Base-by-base conservation (phyloP, 352 stramenopile genomes). In the Phytophthora palmivora region DNA sequence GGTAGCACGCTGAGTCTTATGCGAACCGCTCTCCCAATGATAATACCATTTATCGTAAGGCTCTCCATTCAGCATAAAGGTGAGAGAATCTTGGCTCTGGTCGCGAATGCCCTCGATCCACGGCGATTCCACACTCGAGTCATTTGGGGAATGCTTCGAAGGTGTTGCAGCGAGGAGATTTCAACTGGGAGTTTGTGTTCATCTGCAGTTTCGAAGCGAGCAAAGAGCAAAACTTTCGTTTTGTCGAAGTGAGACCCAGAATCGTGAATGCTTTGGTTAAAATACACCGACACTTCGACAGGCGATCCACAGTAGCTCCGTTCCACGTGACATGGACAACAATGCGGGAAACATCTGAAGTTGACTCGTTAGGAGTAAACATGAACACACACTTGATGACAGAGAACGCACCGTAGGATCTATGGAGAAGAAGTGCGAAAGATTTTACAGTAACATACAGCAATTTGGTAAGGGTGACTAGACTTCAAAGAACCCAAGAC, bases 221-320 rank as follows among this genome's bases (percentile, higher is more conserved):
- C 59, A 19, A 70, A 70, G 22, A 89, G 55, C 0, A 76, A 24
- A 33, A 84, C 30, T 21, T 66, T 61, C 43, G 34, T 33, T 3
- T 15, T 0, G 19, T 47, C 21, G 3, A 47, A 18, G 30, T 12
- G 41, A 19, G 15, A 5, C 19, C 15, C 8, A n/a, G 24, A 28
- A 28, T 19, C 34, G n/a, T 47, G 38, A 9, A 15, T 4, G n/a
- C 6, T 19, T 0, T 4, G 7, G 16, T 28, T 16, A 28, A 32
- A 32, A 18, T 6, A 6, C 19, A 47, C 41, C 1, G 14, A 16
- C 19, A 47, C 41, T 32, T 47, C 67, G 30, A 90, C 45, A 9
- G 76, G 47, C 28, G 80, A 68, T n/a, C 80, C 80, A 58, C 80
- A 90, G 60, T 90, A 90, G 60, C 80, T 90, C 28, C 78, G 71